Evolutionary conservation across 2,329 filamentous ascomycete genomes (phyloP).

Genomic region (Beauveria brongniartii): DNA sequence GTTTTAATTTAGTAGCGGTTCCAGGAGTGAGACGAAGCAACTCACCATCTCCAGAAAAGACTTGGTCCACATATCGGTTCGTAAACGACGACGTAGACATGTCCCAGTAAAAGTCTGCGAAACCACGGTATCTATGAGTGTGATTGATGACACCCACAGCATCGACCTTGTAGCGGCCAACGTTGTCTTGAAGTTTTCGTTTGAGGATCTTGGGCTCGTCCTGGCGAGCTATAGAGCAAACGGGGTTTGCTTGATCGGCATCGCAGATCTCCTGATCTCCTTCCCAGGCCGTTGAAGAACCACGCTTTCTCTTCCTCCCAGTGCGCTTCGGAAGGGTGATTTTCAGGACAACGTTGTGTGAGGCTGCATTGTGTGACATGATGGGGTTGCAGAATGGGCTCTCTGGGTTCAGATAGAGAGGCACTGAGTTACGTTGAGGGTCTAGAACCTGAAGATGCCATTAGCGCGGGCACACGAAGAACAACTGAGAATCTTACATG

Average conservation of each 20-base stretch:
- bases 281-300: slow-evolving; percentile 59
- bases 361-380: slow-evolving; percentile 64
- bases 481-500: slow-evolving; percentile 24
- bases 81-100: slow-evolving; percentile 62
- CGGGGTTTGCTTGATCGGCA: slow-evolving; percentile 17
- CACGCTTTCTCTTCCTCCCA: slow-evolving; percentile 76
- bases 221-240: slow-evolving; percentile 36
- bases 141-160: slow-evolving; percentile 65
- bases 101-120: slow-evolving; percentile 82
- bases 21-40: neutral
- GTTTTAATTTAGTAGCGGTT: slow-evolving; percentile 12
- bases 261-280: slow-evolving; percentile 30
- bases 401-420: slow-evolving; percentile 70
- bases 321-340: slow-evolving; percentile 81
- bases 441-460: slow-evolving; percentile 33
- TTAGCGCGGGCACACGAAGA: neutral
- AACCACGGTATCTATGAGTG: slow-evolving; percentile 79
- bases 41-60: slow-evolving; percentile 64
- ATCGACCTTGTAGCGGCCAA: slow-evolving; percentile 56
- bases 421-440: slow-evolving; percentile 43
- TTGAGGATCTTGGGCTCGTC: slow-evolving; percentile 50
- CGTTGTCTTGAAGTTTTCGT: slow-evolving; percentile 63
- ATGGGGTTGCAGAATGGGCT: slow-evolving; percentile 74
- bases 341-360: slow-evolving; percentile 80
- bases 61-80: slow-evolving; percentile 58